Base-by-base conservation (phyloP, 495 filamentous ascomycete species). In the Neurospora africana region DNA sequence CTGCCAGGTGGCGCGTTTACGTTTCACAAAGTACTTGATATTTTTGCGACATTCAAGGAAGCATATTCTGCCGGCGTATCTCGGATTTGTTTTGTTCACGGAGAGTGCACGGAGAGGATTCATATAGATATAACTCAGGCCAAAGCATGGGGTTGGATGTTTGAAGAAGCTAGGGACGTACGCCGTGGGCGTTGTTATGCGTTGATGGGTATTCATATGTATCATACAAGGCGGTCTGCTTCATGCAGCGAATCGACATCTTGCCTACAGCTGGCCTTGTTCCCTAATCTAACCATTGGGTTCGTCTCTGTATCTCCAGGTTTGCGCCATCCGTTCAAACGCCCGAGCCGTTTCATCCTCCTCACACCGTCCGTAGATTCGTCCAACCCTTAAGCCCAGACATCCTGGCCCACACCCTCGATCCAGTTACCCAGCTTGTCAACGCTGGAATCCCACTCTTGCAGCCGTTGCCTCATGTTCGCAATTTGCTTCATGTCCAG, bases 401-500 rank as follows among this genome's bases (percentile, higher is more conserved):
- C 92, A 82, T 96, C 93, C 83, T 93, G 92, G 11, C 93, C 93
- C 40, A 90, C 91, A 4, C 85, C 85, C 83, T 98, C 94, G 75
- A 98, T 96, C 93, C 93, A 98, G 81, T 94, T 93, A 44, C 94
- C 94, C 69, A 98, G 84, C 82, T 93, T 90, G 78, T 98, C 96
- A 69, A 99, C 96, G 78, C 93, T 97, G 27, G 88, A 89, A 83
- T 97, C 94, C 95, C 95, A 99, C 73, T 98, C 94, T 81, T 90
- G 89, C 78, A 99, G 82, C 70, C 94, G 83, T 77, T 87, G 85
- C 76, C 92, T 89, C 95, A 99, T 98, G 74, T 90, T 93, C 78
- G 93, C 93, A 75, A 99, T 96, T 86, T 98, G 96, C 79, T 88
- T 89, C 88, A 94, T 92, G 83, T 98, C 95, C 76, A 99, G 81